Percentiles rank a stretch among this genome's conserved stretches.
phyloP scores from a whole-genome alignment of 1,139 yeast genomes.

The Kluyveromyces sp. region DNA sequence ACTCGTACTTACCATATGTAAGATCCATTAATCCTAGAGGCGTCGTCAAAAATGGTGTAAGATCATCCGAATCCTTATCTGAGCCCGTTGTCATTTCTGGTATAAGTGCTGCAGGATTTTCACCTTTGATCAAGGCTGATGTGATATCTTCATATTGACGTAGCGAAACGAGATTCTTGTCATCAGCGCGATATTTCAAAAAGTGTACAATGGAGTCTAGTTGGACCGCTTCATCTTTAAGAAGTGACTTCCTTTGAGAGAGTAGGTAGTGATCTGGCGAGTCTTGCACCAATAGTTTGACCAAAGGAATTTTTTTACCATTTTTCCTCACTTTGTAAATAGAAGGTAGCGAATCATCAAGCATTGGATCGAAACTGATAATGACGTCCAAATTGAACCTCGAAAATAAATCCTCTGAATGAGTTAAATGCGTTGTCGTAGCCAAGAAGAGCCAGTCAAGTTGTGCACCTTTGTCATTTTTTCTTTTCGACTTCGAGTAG shows the following conservation, averaged over 20 bases:
- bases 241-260: slow-evolving; percentile 11
- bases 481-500: slow-evolving; percentile 27
- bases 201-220: slow-evolving; percentile 22
- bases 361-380: slow-evolving; percentile 50
- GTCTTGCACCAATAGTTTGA: slow-evolving; percentile 36
- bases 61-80: background rate
- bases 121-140: background rate
- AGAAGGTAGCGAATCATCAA: slow-evolving; percentile 37
- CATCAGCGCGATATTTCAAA: slow-evolving; percentile 13
- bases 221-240: slow-evolving; percentile 8
- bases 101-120: background rate
- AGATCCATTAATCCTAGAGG: slow-evolving; percentile 5
- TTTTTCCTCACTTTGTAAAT: slow-evolving; percentile 19
- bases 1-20: slow-evolving; percentile 1
- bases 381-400: slow-evolving; percentile 37
- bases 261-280: slow-evolving; percentile 35
- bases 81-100: slow-evolving; percentile 4
- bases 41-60: slow-evolving; percentile 2
- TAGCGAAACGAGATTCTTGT: slow-evolving; percentile 1
- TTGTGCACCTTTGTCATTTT: background rate
- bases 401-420: slow-evolving; percentile 26
- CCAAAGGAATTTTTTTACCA: slow-evolving; percentile 30
- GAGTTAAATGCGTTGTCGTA: slow-evolving; percentile 35
- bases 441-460: slow-evolving; percentile 35
- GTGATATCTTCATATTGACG: slow-evolving; percentile 1